Conservation (phyloP, 2,329 filamentous ascomycete genomes). For the Colletotrichum acutatum region DNA sequence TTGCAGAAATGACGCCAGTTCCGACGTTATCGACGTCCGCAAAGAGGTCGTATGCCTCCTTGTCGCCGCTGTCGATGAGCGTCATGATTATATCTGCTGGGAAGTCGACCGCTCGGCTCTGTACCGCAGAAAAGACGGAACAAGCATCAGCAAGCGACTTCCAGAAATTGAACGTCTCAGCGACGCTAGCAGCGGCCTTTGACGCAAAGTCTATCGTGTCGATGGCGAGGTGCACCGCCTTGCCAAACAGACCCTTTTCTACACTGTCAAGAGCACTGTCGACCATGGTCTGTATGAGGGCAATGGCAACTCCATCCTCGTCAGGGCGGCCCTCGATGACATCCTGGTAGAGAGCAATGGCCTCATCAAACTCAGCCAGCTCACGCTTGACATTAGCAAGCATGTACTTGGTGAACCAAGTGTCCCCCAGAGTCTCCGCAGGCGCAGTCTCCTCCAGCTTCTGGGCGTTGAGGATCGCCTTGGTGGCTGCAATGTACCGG, state of each 20-base stretch:
- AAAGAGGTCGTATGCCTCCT: constrained; percentile 69
- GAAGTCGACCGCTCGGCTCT: constrained; percentile 72
- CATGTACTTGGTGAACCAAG: constrained; percentile 98
- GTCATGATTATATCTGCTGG: constrained; percentile 67
- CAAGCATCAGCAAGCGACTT: constrained; percentile 91
- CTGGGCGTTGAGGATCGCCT: constrained; percentile 88
- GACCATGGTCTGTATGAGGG: constrained; percentile 86
- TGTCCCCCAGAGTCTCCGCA: constrained; percentile 63
- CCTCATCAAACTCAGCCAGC: constrained; percentile 87
- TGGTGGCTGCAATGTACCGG: constrained; percentile 91
- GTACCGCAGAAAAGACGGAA: constrained; percentile 83
- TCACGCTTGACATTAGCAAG: constrained; percentile 94
- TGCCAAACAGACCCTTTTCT: constrained; percentile 87
- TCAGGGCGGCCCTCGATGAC: constrained; percentile 75
- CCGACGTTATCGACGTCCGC: constrained; percentile 75
- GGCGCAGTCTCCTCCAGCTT: constrained; percentile 71
- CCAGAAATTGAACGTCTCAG: constrained; percentile 92
- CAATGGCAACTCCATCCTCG: constrained; percentile 89
- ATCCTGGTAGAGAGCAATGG: constrained; percentile 79
- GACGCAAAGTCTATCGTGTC: constrained; percentile 76
- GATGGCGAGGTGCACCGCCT: constrained; percentile 76
- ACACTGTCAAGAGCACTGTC: constrained; percentile 83
- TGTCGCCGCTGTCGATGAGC: constrained; percentile 67
- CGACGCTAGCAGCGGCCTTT: constrained; percentile 68
- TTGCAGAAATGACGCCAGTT: constrained; percentile 55